phyloP scores from a whole-genome alignment of 371 early-diverging fungal species.

The Blastocladiella emersonii region DNA sequence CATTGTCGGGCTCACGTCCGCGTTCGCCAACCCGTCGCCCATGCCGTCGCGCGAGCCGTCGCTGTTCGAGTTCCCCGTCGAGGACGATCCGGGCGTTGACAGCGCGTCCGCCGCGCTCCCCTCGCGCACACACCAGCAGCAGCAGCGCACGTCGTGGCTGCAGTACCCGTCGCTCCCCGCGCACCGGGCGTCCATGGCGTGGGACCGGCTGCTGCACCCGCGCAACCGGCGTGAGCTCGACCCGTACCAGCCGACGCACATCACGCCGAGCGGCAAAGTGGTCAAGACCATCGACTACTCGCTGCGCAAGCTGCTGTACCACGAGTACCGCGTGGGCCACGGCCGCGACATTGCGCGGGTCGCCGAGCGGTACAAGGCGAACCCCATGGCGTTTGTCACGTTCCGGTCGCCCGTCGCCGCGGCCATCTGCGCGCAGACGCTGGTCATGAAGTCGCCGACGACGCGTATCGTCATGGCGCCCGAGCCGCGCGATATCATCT shows the following conservation, averaged over 20 bases:
- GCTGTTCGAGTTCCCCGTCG: no score
- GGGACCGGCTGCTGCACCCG: not conserved
- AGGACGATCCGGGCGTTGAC: no score
- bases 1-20: no score
- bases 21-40: no score
- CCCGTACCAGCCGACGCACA: not conserved
- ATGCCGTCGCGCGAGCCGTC: no score
- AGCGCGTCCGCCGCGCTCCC: no score
- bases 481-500: constrained; percentile 1
- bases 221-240: not conserved
- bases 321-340: not conserved
- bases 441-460: not conserved
- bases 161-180: not conserved
- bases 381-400: constrained; percentile 2
- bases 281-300: not conserved
- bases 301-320: not conserved
- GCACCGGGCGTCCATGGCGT: not conserved
- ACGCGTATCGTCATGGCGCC: not conserved
- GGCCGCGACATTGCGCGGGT: not conserved
- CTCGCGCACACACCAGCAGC: no score
- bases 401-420: not conserved
- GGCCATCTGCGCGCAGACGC: not conserved
- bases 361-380: not conserved
- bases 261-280: not conserved
- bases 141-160: no score